phyloP scores from a whole-genome alignment of 345 rosid genomes.

The Conringia planisiliqua region DNA sequence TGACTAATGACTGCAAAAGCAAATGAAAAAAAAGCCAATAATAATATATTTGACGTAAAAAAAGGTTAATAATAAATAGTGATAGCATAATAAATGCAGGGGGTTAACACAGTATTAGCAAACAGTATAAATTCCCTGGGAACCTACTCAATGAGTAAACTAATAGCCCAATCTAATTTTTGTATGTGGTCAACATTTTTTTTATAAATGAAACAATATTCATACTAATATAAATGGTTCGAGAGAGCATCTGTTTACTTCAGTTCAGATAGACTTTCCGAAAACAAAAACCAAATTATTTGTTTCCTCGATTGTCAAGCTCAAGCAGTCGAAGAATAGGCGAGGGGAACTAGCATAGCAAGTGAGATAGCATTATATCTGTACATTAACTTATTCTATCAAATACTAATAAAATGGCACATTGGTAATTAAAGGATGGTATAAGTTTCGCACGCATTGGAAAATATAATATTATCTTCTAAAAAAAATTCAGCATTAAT shows the following conservation, averaged over 20 bases:
- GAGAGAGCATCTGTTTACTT: neutral
- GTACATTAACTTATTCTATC: neutral
- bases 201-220: neutral
- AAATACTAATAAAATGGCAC: neutral
- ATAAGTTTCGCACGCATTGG: neutral
- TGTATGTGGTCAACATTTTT: neutral
- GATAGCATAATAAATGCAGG: conserved; percentile 11
- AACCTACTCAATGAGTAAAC: conserved; percentile 18
- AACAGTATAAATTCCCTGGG: conserved; percentile 12
- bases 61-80: neutral
- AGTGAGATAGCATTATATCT: conserved; percentile 9
- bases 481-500: neutral
- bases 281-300: conserved; percentile 13
- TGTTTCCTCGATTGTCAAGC: conserved; percentile 19
- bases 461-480: too few species aligned
- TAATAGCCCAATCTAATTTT: conserved; percentile 17
- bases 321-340: conserved; percentile 23
- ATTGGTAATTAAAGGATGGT: neutral
- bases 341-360: conserved; percentile 1
- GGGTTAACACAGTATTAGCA: conserved; percentile 16
- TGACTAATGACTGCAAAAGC: conserved; percentile 17
- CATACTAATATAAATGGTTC: neutral
- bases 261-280: conserved; percentile 8
- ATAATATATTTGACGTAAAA: neutral
- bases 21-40: neutral